These are phyloP conservation scores for Galerina marginata DNA, from an alignment of 768 basidiomycete species.

Conservation along the genomic window DNA sequence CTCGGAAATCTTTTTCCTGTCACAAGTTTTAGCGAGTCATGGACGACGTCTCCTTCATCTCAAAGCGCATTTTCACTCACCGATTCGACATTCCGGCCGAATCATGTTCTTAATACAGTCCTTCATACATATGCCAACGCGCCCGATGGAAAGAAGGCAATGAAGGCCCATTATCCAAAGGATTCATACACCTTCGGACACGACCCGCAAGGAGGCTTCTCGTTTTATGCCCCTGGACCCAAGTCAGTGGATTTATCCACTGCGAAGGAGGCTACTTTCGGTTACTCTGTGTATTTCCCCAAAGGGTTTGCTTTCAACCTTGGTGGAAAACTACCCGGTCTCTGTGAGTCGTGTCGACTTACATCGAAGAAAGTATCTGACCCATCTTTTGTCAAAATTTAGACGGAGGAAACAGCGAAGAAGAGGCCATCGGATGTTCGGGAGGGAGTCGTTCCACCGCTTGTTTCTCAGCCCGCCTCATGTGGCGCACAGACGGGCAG, in stretches of 20 bases:
- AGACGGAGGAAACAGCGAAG: constrained; percentile 62
- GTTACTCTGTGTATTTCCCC: constrained; percentile 65
- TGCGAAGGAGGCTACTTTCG: constrained; percentile 72
- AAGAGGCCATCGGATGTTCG: constrained; percentile 58
- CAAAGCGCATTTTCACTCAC: constrained; percentile 42
- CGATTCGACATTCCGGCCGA: constrained; percentile 51
- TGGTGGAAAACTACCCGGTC: constrained; percentile 76
- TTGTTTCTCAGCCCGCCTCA: constrained; percentile 71
- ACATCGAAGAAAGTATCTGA: not conserved
- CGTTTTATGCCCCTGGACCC: constrained; percentile 74
- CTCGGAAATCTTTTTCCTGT: constrained; percentile 49
- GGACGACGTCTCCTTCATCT: constrained; percentile 50
- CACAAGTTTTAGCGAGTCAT: constrained; percentile 37
- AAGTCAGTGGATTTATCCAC: constrained; percentile 53
- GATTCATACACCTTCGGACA: constrained; percentile 61
- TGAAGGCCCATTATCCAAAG: constrained; percentile 58
- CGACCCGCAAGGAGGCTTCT: constrained; percentile 61
- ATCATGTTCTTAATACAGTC: constrained; percentile 40
- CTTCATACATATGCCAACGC: constrained; percentile 47
- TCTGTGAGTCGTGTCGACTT: constrained; percentile 51
- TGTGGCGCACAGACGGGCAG: constrained; percentile 66
- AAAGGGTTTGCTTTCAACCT: constrained; percentile 66
- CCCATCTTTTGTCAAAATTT: constrained; percentile 9
- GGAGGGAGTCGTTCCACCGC: constrained; percentile 61
- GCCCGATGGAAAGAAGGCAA: constrained; percentile 56